Conservation (phyloP, 306 rosid genomes). For the Cicer cuneatum region DNA sequence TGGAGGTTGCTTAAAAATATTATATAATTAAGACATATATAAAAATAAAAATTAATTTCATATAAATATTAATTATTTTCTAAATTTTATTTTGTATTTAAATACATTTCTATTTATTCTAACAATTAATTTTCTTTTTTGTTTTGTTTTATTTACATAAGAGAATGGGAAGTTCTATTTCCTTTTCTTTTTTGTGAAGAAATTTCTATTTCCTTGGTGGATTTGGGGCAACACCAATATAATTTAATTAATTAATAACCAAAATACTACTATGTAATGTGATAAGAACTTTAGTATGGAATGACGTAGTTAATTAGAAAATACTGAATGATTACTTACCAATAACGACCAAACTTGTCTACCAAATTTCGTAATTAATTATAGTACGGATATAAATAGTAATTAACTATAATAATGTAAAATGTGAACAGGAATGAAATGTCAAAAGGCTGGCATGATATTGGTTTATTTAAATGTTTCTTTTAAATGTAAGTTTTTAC, state of each 20-base stretch:
- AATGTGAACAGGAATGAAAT: not conserved
- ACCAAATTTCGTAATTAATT: not conserved
- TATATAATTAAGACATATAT: too few species aligned
- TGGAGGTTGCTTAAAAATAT: too few species aligned
- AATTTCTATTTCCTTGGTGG: not conserved
- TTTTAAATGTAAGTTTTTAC: not conserved
- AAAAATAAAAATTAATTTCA: too few species aligned
- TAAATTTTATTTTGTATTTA: too few species aligned
- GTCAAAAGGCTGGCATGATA: slow-evolving; percentile 3
- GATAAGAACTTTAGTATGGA: slow-evolving; percentile 10
- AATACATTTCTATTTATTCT: too few species aligned
- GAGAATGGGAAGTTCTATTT: not conserved
- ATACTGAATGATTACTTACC: slow-evolving; percentile 5
- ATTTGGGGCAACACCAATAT: not conserved
- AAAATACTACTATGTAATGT: not conserved
- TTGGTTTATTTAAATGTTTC: not conserved
- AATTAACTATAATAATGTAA: slow-evolving; percentile 5
- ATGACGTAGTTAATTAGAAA: not conserved
- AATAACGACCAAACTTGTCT: not conserved
- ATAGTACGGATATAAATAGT: not conserved
- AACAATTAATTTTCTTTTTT: too few species aligned
- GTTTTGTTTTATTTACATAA: too few species aligned
- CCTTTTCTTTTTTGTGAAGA: too few species aligned
- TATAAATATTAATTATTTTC: too few species aligned
- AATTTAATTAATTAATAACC: not conserved